These are phyloP conservation scores for Mrakia gelida DNA, from an alignment of 768 basidiomycete species.

Conservation along the genomic window DNA sequence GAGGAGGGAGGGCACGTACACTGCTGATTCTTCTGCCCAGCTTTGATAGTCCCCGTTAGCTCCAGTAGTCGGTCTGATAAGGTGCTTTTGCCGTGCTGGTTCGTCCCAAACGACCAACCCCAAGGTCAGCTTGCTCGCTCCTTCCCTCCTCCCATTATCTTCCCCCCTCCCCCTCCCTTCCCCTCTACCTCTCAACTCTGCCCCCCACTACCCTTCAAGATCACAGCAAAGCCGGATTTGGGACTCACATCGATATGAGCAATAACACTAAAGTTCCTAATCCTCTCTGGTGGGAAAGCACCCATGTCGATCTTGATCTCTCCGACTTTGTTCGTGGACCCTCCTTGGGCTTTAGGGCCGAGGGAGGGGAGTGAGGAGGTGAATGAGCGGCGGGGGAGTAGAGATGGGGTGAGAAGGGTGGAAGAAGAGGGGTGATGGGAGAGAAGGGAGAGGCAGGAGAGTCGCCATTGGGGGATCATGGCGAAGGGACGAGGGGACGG, in stretches of 20 bases:
- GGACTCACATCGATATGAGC: constrained; percentile 73
- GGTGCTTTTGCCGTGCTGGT: constrained; percentile 94
- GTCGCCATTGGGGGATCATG: neutral
- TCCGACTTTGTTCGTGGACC: neutral
- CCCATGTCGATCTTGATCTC: constrained; percentile 38
- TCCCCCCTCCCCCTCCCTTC: neutral
- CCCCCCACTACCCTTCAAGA: no score
- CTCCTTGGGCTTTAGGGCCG: neutral
- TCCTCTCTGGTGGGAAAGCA: constrained; percentile 45
- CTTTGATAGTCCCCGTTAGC: constrained; percentile 76
- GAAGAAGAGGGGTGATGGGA: neutral
- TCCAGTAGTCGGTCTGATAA: constrained; percentile 69
- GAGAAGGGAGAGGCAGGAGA: neutral
- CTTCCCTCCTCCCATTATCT: neutral
- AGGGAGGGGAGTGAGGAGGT: neutral
- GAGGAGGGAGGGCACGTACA: constrained; percentile 14
- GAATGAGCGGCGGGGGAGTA: neutral
- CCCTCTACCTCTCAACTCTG: no score
- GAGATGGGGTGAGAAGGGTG: neutral
- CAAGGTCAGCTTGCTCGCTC: neutral
- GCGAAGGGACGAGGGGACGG: no score
- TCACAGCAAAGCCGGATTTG: no score
- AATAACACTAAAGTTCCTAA: constrained; percentile 85
- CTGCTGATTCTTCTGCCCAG: constrained; percentile 8
- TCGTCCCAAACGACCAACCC: neutral